These are phyloP conservation scores for Globisporangium polare DNA, from an alignment of 352 stramenopile species.

Conservation along the genomic window DNA sequence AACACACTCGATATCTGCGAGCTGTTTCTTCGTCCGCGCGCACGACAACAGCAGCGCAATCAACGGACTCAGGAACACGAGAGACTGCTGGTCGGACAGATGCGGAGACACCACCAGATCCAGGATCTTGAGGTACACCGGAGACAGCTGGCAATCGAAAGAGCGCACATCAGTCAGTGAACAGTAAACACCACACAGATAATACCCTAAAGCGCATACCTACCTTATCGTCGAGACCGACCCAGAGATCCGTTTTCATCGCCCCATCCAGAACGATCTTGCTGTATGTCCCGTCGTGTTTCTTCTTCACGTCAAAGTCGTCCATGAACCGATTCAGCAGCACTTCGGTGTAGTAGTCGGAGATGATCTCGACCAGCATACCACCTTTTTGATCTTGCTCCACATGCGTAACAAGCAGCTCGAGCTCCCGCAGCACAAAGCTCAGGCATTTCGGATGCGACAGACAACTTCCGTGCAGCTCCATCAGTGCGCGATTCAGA, in stretches of 20 bases:
- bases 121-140: slow-evolving; percentile 44
- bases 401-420: slow-evolving; percentile 22
- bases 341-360: slow-evolving; percentile 40
- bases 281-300: slow-evolving; percentile 22
- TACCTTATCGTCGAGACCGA: slow-evolving; percentile 33
- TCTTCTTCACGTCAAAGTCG: slow-evolving; percentile 27
- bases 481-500: slow-evolving; percentile 23
- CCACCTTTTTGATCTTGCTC: slow-evolving; percentile 20
- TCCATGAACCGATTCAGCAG: slow-evolving; percentile 41
- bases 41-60: slow-evolving; percentile 39
- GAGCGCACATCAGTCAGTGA: slow-evolving; percentile 1
- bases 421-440: slow-evolving; percentile 47
- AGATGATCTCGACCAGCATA: slow-evolving; percentile 32
- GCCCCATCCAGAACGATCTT: slow-evolving; percentile 28
- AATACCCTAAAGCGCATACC: slow-evolving; percentile 6
- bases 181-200: not conserved
- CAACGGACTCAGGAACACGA: slow-evolving; percentile 39
- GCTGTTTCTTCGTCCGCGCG: slow-evolving; percentile 22
- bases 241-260: slow-evolving; percentile 38
- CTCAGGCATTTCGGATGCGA: slow-evolving; percentile 27
- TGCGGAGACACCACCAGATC: slow-evolving; percentile 41
- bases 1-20: slow-evolving; percentile 40
- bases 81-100: slow-evolving; percentile 35
- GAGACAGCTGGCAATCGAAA: slow-evolving; percentile 18
- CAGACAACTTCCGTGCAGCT: slow-evolving; percentile 28